These are phyloP conservation scores for Agapanthus africanus DNA, from an alignment of 106 monocot species.

Conservation along the genomic window DNA sequence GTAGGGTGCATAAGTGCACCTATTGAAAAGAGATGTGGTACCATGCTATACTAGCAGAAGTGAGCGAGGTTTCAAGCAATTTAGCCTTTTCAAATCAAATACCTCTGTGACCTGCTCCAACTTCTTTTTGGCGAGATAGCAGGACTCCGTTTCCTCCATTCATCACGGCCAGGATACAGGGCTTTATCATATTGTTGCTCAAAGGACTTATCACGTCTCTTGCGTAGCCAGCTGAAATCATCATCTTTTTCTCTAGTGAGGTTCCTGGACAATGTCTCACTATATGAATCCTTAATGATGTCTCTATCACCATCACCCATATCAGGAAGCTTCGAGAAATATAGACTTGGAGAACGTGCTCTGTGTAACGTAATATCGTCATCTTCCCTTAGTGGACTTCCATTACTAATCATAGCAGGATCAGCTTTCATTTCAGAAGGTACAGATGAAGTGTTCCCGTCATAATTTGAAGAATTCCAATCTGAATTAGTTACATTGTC, in stretches of 20 bases:
- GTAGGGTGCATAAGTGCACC: too few species aligned
- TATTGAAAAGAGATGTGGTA: too few species aligned
- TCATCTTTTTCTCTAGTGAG: background rate
- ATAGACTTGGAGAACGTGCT: background rate
- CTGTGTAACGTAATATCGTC: background rate
- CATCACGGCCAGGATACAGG: background rate
- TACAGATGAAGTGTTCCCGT: background rate
- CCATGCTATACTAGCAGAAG: too few species aligned
- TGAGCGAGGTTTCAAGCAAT: too few species aligned
- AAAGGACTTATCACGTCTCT: constrained; percentile 1
- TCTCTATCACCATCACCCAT: background rate
- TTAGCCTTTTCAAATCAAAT: background rate
- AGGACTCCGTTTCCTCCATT: background rate
- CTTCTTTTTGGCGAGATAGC: constrained; percentile 6
- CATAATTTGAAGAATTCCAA: constrained; percentile 8
- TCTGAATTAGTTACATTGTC: background rate
- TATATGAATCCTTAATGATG: background rate
- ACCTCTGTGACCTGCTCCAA: background rate
- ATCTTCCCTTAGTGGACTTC: background rate
- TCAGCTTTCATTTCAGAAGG: constrained; percentile 1
- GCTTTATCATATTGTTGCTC: background rate
- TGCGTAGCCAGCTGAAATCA: background rate
- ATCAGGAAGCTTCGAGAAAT: background rate
- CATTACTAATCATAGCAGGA: too few species aligned
- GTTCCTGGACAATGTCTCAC: background rate